Evolutionary conservation across 176 grass and related monocot genomes (phyloP), one percentile per base, ranked within the genome.

Genomic region (Thinopyrum elongatum): DNA sequence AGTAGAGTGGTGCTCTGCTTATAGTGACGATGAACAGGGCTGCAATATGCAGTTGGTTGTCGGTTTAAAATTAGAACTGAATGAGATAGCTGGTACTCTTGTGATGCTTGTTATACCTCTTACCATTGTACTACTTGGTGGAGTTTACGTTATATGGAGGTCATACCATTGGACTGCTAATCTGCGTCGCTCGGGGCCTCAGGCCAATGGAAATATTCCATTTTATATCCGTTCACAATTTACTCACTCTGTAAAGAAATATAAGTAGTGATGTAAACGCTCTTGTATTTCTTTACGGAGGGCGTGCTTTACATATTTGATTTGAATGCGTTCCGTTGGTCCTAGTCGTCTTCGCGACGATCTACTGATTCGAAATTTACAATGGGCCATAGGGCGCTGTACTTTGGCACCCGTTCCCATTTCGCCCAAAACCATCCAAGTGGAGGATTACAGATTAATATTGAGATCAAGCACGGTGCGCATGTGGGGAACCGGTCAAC

Each of bases 61-160:
- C 61, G 60, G 26, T 74, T 61, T 22, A 44, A 39, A 84, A 84
- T 36, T n/a, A 69, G 8, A 84, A 81, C 8, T 79, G 62, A 76
- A 80, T 68, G 85, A 31, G 5, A 5, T 76, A 90, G 66, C 70
- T 81, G 51, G 69, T 76, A 80, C 46, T 75, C 34, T 87, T 87
- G 10, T 76, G 30, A 70, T 91, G 81, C 29, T 39, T 51, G 57
- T 33, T 74, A 16, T 65, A 53, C 49, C 41, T 75, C 26, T 63
- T 64, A 61, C 34, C 65, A 36, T 70, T 75, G 62, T 81, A 80
- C 61, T 81, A 80, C 61, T 69, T 34, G 79, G 85, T 35, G 64
- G 58, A 84, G 41, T 72, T 77, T 57, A 81, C 69, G 49, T 69
- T 74, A 67, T 39, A 87, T 27, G 74, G n/a, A 34, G 47, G 49